These are phyloP conservation scores for Trichoderma koningii DNA, from an alignment of 2,329 filamentous ascomycete species.

Conservation along the genomic window DNA sequence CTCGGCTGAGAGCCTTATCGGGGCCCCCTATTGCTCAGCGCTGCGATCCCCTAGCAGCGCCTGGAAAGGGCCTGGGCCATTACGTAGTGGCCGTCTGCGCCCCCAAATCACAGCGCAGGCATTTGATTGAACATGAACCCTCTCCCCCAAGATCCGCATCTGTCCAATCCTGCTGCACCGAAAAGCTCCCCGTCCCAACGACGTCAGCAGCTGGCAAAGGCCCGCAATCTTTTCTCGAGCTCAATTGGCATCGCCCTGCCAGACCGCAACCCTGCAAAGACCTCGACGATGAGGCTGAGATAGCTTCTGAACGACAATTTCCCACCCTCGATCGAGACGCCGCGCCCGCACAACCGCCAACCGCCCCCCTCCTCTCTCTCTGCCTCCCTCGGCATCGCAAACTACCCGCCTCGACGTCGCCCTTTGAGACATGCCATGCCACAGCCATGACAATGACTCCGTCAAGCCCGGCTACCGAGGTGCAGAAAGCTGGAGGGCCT, in stretches of 20 bases:
- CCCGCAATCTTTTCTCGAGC: slow-evolving; percentile 8
- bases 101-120: slow-evolving; percentile 6
- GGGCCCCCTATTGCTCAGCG: slow-evolving; percentile 16
- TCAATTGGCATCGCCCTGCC: slow-evolving; percentile 27
- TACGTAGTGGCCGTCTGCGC: slow-evolving; percentile 26
- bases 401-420: slow-evolving; percentile 24
- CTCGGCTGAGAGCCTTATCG: slow-evolving; percentile 19
- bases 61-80: slow-evolving; percentile 15
- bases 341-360: slow-evolving; percentile 27
- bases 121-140: neutral
- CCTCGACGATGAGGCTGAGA: slow-evolving; percentile 29
- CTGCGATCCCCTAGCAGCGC: slow-evolving; percentile 18
- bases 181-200: slow-evolving; percentile 13
- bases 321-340: slow-evolving; percentile 19
- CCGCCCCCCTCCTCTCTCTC: neutral
- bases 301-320: slow-evolving; percentile 10
- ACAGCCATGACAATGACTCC: slow-evolving; percentile 39
- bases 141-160: slow-evolving; percentile 13
- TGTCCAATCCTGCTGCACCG: slow-evolving; percentile 22
- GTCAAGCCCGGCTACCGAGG: slow-evolving; percentile 53
- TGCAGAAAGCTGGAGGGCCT: slow-evolving; percentile 60
- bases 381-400: slow-evolving; percentile 2
- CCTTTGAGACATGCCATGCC: slow-evolving; percentile 44
- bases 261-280: slow-evolving; percentile 12
- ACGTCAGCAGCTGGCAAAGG: slow-evolving; percentile 25